Base-by-base conservation (phyloP, 192 early-diverging fungal species). In the Diversispora eburnea region DNA sequence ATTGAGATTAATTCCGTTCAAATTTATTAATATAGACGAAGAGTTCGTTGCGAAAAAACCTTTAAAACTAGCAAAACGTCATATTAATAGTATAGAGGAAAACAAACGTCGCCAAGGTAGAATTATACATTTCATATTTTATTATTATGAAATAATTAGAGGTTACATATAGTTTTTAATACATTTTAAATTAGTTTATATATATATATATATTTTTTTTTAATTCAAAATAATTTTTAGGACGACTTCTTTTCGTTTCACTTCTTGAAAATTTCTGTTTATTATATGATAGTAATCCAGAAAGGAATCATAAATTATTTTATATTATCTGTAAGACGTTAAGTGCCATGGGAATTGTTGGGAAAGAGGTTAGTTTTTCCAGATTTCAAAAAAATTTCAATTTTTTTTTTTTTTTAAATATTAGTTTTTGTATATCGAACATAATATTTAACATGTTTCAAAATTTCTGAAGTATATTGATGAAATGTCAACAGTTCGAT, bases 181-280 rank as follows among this genome's bases (percentile, higher is more conserved):
- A 51, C 10, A 7, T 17, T 39, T 2, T 8, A 10, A 54, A 68
- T 22, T 56, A 17, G 12, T 0, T 10, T 51, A 41, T 19, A 33
- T n/a, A 55, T 43, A 19, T 55, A 39, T 54, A 3, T 42, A 43
- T 19, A n/a, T n/a, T n/a, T n/a, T n/a, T n/a, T 46, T 56, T 43
- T 0, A 13, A 8, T 67, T 54, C 12, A 22, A 39, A 19, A 9
- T 42, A 41, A 43, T 7, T 7, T 42, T 13, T 69, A 76, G 91
- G 91, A 25, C 86, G 91, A 41, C 80, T 98, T 45, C 78, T 98
- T 0, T 83, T 98, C 15, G 95, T 96, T 0, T 90, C 93, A 20
- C 78, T 98, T 20, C 83, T 98, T 2, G 96, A 98, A 69, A 92
- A 92, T 76, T 98, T 95, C 82, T 95, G 94, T 75, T 78, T 86